Evolutionary conservation across 1,139 yeast genomes (phyloP).

Genomic region (Saccharomycopsis hybrid): DNA sequence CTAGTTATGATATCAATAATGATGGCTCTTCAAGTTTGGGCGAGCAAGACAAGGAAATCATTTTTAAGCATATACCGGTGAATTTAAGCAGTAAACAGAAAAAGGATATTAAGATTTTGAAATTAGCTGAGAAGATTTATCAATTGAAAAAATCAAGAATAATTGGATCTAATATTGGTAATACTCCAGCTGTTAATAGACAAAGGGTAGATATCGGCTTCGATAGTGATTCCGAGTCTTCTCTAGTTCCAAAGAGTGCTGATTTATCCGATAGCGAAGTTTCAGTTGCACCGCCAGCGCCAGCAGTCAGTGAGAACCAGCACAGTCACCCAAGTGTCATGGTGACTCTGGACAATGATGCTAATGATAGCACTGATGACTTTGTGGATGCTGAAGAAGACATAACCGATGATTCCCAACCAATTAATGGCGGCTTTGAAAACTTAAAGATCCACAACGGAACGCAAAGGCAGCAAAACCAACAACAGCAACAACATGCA

Average conservation of each 20-base stretch:
- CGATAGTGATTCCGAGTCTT: not conserved
- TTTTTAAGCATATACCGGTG: slow-evolving; percentile 34
- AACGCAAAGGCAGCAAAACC: too few relatives aligned
- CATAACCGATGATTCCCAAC: not conserved
- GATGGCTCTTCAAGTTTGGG: not conserved
- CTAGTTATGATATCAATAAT: not conserved
- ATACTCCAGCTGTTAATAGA: slow-evolving; percentile 38
- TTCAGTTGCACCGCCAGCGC: not conserved
- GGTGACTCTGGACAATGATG: not conserved
- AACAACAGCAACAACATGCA: not conserved
- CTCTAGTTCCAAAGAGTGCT: too few relatives aligned
- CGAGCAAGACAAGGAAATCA: slow-evolving; percentile 1
- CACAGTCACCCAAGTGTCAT: too few relatives aligned
- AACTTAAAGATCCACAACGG: not conserved
- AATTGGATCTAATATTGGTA: slow-evolving; percentile 54
- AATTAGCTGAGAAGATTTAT: slow-evolving; percentile 50
- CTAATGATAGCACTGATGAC: slow-evolving; percentile 18
- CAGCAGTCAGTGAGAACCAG: slow-evolving; percentile 6
- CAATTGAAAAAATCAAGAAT: slow-evolving; percentile 58
- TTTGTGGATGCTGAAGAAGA: slow-evolving; percentile 17
- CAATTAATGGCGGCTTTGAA: not conserved
- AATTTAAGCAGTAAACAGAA: slow-evolving; percentile 35
- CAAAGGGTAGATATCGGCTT: slow-evolving; percentile 38
- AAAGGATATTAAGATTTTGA: slow-evolving; percentile 45
- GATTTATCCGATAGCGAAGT: slow-evolving; percentile 8